Base-by-base conservation (phyloP, 2,329 filamentous ascomycete species). In the Eutypa lata region DNA sequence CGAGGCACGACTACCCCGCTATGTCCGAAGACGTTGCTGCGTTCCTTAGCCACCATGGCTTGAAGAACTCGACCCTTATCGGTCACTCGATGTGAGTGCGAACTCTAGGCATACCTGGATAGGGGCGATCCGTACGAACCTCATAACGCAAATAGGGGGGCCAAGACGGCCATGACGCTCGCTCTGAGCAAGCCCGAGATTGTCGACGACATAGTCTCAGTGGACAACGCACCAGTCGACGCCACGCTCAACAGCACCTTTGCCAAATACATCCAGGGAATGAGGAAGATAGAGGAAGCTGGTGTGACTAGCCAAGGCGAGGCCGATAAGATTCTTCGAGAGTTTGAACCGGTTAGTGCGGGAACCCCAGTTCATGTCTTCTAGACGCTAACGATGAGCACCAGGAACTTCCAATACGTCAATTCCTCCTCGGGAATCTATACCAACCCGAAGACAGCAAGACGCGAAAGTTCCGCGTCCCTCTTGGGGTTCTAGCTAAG, bases 151-250 rank as follows among this genome's bases (percentile, higher is more conserved):
- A 10, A 22, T 53, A 89, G 86, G 87, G 93, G 94, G 57, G 93
- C 93, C 46, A 97, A 97, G 76, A 86, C 88, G 2, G 91, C 90
- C 62, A 97, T 97, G 93, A 79, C 88, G 0, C 76, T 97, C 53
- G 91, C 91, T 3, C 81, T 97, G 35, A 77, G 81, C 43, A 79
- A 83, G 1, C 90, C 90, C 0, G 75, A 82, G 6, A 73, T 85
- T 2, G 79, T 96, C 53, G 77, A 80, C 16, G 83, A 87, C 61
- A 75, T 97, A 49, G 81, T 97, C 26, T 81, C 91, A 2, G 91
- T 97, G 13, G 93, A 97, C 74, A 97, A 97, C 67, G 91, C 92
- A 3, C 93, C 93, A 2, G 80, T 96, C 8, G 91, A 95, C 67
- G 89, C 88, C 14, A 80, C 82, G 0, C 78, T 97, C 3, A 81